phyloP scores from a whole-genome alignment of 306 rosid genomes.

The Myrica gale region DNA sequence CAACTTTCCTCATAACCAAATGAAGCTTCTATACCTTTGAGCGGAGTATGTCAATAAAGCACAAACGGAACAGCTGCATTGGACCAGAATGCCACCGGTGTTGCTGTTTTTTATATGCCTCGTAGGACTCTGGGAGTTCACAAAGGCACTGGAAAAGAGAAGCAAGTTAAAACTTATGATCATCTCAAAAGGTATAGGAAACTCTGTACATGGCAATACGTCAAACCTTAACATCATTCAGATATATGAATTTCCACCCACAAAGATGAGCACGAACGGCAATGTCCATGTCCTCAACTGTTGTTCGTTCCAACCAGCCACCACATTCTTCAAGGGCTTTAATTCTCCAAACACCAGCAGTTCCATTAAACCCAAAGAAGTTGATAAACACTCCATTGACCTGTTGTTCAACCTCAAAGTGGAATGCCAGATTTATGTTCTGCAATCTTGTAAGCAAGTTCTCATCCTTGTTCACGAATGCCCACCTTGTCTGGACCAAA shows the following conservation, averaged over 20 bases:
- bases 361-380: slow-evolving; percentile 97
- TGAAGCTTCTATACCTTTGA: slow-evolving; percentile 62
- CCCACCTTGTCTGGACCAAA: slow-evolving; percentile 93
- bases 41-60: slow-evolving; percentile 79
- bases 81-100: slow-evolving; percentile 99
- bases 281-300: slow-evolving; percentile 98
- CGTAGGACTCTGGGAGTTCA: slow-evolving; percentile 98
- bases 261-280: slow-evolving; percentile 99
- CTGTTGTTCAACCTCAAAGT: slow-evolving; percentile 98
- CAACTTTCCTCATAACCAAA: slow-evolving; percentile 4
- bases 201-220: slow-evolving; percentile 15
- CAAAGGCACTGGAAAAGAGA: slow-evolving; percentile 80
- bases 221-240: slow-evolving; percentile 85
- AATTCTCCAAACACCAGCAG: slow-evolving; percentile 98
- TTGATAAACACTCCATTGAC: slow-evolving; percentile 84
- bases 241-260: slow-evolving; percentile 96
- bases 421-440: slow-evolving; percentile 87
- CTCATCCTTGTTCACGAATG: slow-evolving; percentile 97
- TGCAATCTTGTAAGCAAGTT: slow-evolving; percentile 95
- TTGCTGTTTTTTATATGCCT: slow-evolving; percentile 96
- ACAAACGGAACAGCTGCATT: slow-evolving; percentile 91
- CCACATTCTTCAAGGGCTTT: slow-evolving; percentile 96
- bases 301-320: slow-evolving; percentile 98
- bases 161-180: slow-evolving; percentile 23
- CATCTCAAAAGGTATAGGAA: slow-evolving; percentile 14